A percentile compares a stretch with the other conserved stretches of the same genome.
phyloP scores from a whole-genome alignment of 164 flowering plant species.

The Vitis amurensis region DNA sequence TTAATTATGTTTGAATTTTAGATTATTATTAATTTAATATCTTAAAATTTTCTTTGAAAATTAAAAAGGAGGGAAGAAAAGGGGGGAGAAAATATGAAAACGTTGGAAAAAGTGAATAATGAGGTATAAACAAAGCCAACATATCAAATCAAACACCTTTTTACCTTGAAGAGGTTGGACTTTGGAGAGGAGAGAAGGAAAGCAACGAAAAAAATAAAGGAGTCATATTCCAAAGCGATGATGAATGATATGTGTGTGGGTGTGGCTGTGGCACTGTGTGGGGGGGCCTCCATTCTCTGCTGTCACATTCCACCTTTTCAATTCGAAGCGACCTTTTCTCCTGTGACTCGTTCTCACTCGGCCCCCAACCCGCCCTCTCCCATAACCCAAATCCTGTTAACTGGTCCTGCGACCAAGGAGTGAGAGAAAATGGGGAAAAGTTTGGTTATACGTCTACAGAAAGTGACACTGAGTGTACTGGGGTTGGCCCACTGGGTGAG shows the following conservation, averaged over 20 bases:
- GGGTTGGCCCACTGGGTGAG: conserved; percentile 14
- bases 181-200: no score
- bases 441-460: conserved; percentile 15
- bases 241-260: conserved; percentile 25
- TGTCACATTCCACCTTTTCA: conserved; percentile 28
- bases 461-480: conserved; percentile 13
- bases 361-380: not conserved
- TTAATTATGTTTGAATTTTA: no score
- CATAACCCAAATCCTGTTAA: not conserved
- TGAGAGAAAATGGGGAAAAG: not conserved
- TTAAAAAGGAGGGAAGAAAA: no score
- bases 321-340: conserved; percentile 8
- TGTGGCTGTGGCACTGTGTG: conserved; percentile 11
- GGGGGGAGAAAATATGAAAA: conserved; percentile 19
- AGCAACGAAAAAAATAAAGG: not conserved
- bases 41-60: no score
- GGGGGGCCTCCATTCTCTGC: not conserved
- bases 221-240: conserved; percentile 4
- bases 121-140: conserved; percentile 18
- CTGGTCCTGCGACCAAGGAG: not conserved
- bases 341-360: not conserved
- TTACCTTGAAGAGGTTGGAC: conserved; percentile 1
- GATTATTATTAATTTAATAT: not conserved
- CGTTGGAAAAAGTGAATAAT: conserved; percentile 16
- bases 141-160: conserved; percentile 32